A percentile compares a stretch with the other conserved stretches of the same genome.
Evolutionary conservation across 2,329 filamentous ascomycete genomes (phyloP).

Genomic region (Colletotrichum navitas): DNA sequence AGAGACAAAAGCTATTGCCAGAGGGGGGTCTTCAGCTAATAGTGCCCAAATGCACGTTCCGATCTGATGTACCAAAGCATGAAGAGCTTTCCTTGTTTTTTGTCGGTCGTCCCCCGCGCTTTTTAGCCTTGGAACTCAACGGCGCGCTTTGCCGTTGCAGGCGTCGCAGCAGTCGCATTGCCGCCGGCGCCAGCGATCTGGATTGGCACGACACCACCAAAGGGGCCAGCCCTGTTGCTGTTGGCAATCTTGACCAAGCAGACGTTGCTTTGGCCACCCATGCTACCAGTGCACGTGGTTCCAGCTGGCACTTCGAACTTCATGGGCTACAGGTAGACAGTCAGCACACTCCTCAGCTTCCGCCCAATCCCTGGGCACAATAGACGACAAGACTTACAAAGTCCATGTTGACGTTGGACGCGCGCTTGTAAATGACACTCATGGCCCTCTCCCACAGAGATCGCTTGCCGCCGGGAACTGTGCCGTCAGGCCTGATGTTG

Average conservation of each 20-base stretch:
- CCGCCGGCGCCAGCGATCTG: constrained; percentile 50
- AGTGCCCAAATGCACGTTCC: neutral
- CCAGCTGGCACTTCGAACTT: constrained; percentile 54
- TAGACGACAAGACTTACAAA: constrained; percentile 41
- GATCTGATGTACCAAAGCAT: neutral
- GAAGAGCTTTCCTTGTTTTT: neutral
- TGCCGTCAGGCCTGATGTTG: constrained; percentile 48
- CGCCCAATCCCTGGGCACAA: neutral
- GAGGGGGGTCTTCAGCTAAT: constrained; percentile 10
- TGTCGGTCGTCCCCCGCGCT: neutral
- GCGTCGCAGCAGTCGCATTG: constrained; percentile 24
- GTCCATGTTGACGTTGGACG: constrained; percentile 48
- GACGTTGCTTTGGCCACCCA: constrained; percentile 51
- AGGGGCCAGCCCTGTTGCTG: constrained; percentile 55
- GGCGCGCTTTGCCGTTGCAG: constrained; percentile 36
- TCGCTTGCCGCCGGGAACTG: constrained; percentile 18
- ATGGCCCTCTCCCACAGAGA: constrained; percentile 41
- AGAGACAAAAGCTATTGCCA: neutral
- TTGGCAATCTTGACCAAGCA: constrained; percentile 61
- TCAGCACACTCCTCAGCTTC: neutral
- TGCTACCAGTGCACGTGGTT: constrained; percentile 54
- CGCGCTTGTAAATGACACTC: constrained; percentile 47
- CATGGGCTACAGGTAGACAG: constrained; percentile 45
- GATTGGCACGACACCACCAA: constrained; percentile 56
- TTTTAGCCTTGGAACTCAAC: constrained; percentile 11